Conservation (phyloP, 345 rosid genomes). For the Xanthoceras sorbifolium region DNA sequence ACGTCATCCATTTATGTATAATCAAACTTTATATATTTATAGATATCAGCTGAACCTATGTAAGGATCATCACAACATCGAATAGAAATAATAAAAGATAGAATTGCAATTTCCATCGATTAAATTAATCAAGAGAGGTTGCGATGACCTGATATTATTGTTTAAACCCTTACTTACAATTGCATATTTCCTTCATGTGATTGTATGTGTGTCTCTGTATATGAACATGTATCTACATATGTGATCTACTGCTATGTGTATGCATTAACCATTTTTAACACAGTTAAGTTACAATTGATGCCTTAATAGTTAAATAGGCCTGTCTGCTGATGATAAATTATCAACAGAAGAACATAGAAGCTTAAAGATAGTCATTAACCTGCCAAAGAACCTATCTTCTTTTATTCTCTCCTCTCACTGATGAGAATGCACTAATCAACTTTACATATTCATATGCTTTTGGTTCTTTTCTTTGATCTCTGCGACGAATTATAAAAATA, state of each 20-base stretch:
- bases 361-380: not conserved
- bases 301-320: not conserved
- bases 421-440: not conserved
- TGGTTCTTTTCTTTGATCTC: not conserved
- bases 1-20: not conserved
- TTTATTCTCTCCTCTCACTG: not conserved
- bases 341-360: not conserved
- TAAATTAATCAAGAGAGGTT: not conserved
- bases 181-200: not conserved
- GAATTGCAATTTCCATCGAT: too few species aligned
- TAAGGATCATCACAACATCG: not conserved
- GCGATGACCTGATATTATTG: not conserved
- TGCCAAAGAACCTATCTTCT: not conserved
- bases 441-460: not conserved
- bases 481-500: too few species aligned
- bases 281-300: not conserved
- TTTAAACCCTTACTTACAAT: not conserved
- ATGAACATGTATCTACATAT: not conserved
- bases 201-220: too few species aligned
- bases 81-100: too few species aligned
- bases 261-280: not conserved
- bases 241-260: not conserved
- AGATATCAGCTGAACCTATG: not conserved
- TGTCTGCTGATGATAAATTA: not conserved
- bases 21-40: too few species aligned